Evolutionary conservation across 2,329 filamentous ascomycete genomes (phyloP).

Genomic region (Blastomyces parvus): DNA sequence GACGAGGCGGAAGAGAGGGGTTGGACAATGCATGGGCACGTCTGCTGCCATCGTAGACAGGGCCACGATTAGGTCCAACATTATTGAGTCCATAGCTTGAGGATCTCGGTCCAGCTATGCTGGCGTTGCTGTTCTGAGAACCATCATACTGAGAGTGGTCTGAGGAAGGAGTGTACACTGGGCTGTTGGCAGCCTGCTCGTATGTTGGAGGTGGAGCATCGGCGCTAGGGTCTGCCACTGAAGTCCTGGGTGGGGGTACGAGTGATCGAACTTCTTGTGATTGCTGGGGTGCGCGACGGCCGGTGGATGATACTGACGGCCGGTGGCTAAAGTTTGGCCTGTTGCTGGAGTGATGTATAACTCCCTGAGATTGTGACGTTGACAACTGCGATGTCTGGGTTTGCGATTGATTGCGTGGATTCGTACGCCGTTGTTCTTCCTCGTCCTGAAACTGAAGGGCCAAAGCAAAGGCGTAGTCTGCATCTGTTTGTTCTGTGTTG

Average conservation of each 20-base stretch:
- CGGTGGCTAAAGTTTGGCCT: slow-evolving; percentile 16
- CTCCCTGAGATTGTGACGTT: neutral
- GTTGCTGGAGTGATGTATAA: neutral
- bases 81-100: slow-evolving; percentile 11
- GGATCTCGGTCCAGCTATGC: slow-evolving; percentile 13
- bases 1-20: neutral
- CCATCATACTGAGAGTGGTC: slow-evolving; percentile 29
- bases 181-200: slow-evolving; percentile 51
- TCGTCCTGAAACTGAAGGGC: slow-evolving; percentile 91
- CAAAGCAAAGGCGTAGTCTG: slow-evolving; percentile 74
- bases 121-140: slow-evolving; percentile 11
- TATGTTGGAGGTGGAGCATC: slow-evolving; percentile 55
- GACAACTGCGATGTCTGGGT: slow-evolving; percentile 12
- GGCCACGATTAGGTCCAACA: neutral
- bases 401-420: slow-evolving; percentile 33
- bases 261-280: slow-evolving; percentile 31
- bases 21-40: neutral
- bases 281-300: slow-evolving; percentile 21
- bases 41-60: neutral
- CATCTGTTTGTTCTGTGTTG: slow-evolving; percentile 57
- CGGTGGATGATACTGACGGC: slow-evolving; percentile 17
- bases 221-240: slow-evolving; percentile 28
- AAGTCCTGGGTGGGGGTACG: slow-evolving; percentile 38
- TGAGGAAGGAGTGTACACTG: slow-evolving; percentile 46
- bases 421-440: slow-evolving; percentile 67